Conservation (phyloP, 495 filamentous ascomycete species). For the Acidomyces sp. region DNA sequence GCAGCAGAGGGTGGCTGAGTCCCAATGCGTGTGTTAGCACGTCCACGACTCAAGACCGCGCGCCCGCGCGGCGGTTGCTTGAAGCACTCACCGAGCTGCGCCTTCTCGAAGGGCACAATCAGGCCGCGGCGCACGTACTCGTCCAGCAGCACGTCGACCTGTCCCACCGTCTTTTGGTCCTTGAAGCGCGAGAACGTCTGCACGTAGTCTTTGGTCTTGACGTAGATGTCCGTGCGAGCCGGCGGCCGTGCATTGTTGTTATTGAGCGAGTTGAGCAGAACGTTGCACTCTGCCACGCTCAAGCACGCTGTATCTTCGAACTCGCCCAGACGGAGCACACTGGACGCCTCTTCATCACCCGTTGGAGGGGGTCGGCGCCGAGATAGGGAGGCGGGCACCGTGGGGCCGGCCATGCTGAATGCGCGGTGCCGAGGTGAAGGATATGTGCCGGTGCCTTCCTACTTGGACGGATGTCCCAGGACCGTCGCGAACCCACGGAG, state of each 20-base stretch:
- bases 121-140: conserved; percentile 26
- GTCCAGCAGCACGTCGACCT: conserved; percentile 56
- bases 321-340: conserved; percentile 74
- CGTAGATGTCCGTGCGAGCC: conserved; percentile 25
- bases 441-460: background rate
- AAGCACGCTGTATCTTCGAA: conserved; percentile 80
- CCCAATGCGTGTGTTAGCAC: too few relatives aligned
- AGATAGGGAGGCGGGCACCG: conserved; percentile 38
- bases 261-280: conserved; percentile 33
- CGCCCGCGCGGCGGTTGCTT: too few relatives aligned
- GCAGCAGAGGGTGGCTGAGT: conserved; percentile 82
- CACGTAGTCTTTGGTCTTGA: conserved; percentile 81
- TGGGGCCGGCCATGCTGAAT: conserved; percentile 11
- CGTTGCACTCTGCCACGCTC: conserved; percentile 50
- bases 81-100: conserved; percentile 75
- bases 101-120: conserved; percentile 80
- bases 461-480: too few relatives aligned
- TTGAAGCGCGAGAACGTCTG: conserved; percentile 91
- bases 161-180: conserved; percentile 82
- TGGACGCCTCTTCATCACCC: conserved; percentile 78
- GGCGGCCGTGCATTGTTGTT: conserved; percentile 4
- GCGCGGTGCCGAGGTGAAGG: background rate
- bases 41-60: too few relatives aligned
- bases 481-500: too few relatives aligned
- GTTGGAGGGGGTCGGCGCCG: conserved; percentile 58